Evolutionary conservation across 1,139 yeast species (phyloP).

Genomic region (Yamadazyma atlantica): DNA sequence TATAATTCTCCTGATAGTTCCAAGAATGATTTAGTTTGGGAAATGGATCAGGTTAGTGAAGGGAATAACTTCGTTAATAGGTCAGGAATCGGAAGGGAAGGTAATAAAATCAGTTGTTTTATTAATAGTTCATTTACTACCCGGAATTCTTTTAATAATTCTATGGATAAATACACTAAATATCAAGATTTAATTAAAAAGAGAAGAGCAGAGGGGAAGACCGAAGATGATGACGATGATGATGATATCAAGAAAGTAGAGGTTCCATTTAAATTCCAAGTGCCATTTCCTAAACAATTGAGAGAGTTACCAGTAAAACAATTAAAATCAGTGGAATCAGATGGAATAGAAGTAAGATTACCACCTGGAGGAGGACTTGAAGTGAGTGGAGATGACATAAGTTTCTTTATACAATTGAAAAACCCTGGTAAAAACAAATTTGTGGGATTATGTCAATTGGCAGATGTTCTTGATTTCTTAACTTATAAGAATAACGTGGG

Average conservation of each 20-base stretch:
- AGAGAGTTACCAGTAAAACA: constrained; percentile 36
- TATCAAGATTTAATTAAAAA: constrained; percentile 17
- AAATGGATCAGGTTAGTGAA: constrained; percentile 28
- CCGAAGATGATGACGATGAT: constrained; percentile 22
- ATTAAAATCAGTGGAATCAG: constrained; percentile 25
- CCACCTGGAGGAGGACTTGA: neutral
- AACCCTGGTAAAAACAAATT: constrained; percentile 37
- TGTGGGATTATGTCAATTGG: constrained; percentile 60
- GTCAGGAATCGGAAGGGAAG: constrained; percentile 56
- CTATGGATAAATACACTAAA: constrained; percentile 24
- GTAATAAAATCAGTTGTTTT: constrained; percentile 48
- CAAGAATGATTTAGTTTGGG: neutral
- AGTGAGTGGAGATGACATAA: constrained; percentile 4
- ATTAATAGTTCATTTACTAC: constrained; percentile 54
- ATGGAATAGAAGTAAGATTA: constrained; percentile 3
- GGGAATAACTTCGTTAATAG: constrained; percentile 66
- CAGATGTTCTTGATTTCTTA: constrained; percentile 40
- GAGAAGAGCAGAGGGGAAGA: constrained; percentile 16
- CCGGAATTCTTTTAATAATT: constrained; percentile 27
- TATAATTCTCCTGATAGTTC: constrained; percentile 21
- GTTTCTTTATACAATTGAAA: constrained; percentile 7
- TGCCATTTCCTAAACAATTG: constrained; percentile 35
- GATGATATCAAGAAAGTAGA: constrained; percentile 19
- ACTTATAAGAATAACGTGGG: constrained; percentile 4
- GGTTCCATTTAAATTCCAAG: constrained; percentile 35